Evolutionary conservation across 495 filamentous ascomycete genomes (phyloP).

Genomic region (Immersiella caudata): DNA sequence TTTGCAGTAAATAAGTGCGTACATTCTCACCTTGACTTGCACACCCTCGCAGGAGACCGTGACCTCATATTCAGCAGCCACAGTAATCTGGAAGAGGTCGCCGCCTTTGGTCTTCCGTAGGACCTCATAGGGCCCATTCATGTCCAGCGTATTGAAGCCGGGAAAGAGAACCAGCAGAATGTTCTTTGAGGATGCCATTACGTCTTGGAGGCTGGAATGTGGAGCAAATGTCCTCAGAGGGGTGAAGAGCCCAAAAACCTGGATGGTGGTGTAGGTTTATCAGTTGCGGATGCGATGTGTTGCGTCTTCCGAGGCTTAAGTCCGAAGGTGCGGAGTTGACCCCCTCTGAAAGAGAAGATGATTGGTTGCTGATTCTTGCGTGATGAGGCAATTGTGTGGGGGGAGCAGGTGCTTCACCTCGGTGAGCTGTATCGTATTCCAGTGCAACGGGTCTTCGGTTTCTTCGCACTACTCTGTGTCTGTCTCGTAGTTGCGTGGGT

Average conservation of each 20-base stretch:
- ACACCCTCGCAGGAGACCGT: conserved; percentile 18
- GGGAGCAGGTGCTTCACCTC: background rate
- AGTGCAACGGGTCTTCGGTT: no score
- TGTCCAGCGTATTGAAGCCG: conserved; percentile 26
- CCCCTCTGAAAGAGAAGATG: background rate
- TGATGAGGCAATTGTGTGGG: background rate
- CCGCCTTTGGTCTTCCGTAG: conserved; percentile 4
- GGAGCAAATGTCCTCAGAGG: background rate
- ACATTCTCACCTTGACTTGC: conserved; percentile 17
- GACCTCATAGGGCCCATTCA: conserved; percentile 23
- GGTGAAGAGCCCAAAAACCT: no score
- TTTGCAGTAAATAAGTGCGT: background rate
- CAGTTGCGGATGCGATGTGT: no score
- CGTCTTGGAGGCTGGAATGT: background rate
- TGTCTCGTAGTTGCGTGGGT: no score
- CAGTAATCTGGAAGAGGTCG: conserved; percentile 14
- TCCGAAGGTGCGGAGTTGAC: background rate
- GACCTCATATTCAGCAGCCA: conserved; percentile 20
- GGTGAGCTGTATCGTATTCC: no score
- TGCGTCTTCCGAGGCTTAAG: background rate
- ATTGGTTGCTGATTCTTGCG: background rate
- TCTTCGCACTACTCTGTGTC: no score
- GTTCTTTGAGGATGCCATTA: conserved; percentile 9
- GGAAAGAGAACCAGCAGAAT: conserved; percentile 21
- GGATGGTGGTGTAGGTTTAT: no score